phyloP scores from a whole-genome alignment of 345 rosid genomes.

The Populus euphratica region DNA sequence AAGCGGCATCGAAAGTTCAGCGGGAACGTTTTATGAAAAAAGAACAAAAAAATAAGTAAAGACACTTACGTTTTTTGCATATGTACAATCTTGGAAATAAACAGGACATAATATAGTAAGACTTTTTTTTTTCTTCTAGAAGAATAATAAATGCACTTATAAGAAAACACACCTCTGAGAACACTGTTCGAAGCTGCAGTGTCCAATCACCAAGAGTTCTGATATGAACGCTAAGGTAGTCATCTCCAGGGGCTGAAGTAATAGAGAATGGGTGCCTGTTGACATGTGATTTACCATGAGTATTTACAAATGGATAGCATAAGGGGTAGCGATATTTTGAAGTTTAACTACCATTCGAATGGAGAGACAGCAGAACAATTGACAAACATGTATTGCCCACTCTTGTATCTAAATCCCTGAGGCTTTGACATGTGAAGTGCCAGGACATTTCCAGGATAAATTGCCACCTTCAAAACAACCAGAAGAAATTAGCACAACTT shows the following conservation, averaged over 20 bases:
- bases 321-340: neutral
- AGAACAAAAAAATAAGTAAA: neutral
- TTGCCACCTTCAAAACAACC: constrained; percentile 41
- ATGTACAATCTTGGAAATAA: neutral
- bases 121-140: neutral
- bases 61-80: neutral
- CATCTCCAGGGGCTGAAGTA: constrained; percentile 81
- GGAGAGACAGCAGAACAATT: constrained; percentile 83
- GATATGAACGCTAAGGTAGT: constrained; percentile 69
- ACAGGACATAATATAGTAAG: neutral
- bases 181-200: constrained; percentile 57
- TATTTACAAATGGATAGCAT: neutral
- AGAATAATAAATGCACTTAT: neutral
- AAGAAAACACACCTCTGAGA: constrained; percentile 49
- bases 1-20: neutral
- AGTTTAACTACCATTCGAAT: constrained; percentile 56
- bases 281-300: neutral
- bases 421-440: constrained; percentile 72
- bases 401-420: constrained; percentile 72
- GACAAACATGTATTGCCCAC: constrained; percentile 82
- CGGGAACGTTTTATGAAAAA: neutral
- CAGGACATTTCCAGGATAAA: constrained; percentile 78
- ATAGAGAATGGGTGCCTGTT: constrained; percentile 88
- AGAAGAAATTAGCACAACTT: neutral
- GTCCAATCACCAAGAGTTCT: constrained; percentile 86